Evolutionary conservation across 2,329 filamentous ascomycete species (phyloP), one percentile per base, ranked within the genome.

Genomic region (Fusarium albosuccineum): DNA sequence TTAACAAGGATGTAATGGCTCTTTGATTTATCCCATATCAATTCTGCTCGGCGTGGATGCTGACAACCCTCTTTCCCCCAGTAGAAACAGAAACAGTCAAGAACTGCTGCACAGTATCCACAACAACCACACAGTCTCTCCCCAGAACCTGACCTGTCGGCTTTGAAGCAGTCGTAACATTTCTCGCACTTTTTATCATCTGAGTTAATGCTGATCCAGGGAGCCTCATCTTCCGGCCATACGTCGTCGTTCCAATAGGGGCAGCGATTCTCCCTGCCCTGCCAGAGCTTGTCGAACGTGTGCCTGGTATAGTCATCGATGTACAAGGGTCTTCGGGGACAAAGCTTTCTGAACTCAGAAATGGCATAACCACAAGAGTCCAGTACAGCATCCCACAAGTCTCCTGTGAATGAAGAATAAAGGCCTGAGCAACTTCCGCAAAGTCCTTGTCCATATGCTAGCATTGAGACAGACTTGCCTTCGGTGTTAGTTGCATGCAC

Each of bases 91-190:
- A 1, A 1, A 5, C 11, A 53, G 2, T 42, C 1, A 11, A 45
- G 14, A 4, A 8, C 13, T 6, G 49, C 44, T 2, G 33, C 0
- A 22, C 56, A 58, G 2, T 26, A 13, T 2, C 39, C 39, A 6
- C 55, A 52, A 2, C 1, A 2, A 3, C 30, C 30, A 33, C 30
- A 33, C 30, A 33, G 10, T n/a, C n/a, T n/a, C 30, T 6, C 10
- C 3, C 4, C 53, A 48, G 6, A 9, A 5, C 0, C 5, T 1
- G 13, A 1, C 2, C 4, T 1, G 14, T 42, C n/a, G n/a, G 3
- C 7, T 2, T 41, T 9, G 7, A 14, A 9, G 6, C 41, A 39
- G 6, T 0, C 0, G 5, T 0, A 2, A 6, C 52, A 55, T 0
- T 1, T 1, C 4, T 10, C 0, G 13, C 53, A 56, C 14, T 22